Base-by-base conservation (phyloP, 31 red algal species). In the Odonthalia washingtoniensis region DNA sequence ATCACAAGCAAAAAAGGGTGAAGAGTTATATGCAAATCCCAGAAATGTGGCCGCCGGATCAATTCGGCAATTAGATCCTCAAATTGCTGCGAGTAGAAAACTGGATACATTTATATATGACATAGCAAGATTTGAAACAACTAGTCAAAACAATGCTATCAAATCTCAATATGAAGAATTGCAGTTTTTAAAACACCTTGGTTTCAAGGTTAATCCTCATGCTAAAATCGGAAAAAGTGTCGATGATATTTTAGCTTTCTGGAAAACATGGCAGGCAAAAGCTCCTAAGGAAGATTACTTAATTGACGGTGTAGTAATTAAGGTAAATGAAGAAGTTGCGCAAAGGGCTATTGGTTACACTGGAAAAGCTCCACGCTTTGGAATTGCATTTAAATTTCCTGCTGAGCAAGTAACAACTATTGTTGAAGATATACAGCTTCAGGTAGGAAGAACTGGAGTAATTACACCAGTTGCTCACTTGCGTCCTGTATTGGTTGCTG, bases 391-490 rank as follows among this genome's bases (percentile, higher is more conserved):
- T 70, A 97, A 97, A 67, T 94, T 97, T 81, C 40, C 87, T 30
- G 88, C 91, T 16, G 80, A 89, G 40, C 64, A 66, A 1, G 74
- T 65, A 39, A 79, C 90, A 1, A 97, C 95, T 41, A 63, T 32
- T 49, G 39, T 97, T 33, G 64, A 77, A 18, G 91, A 89, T 57
- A 80, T 97, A 24, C 72, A 61, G 1, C 80, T 94, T 75, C 95
- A 97, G 57, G 91, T 97, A 42, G 87, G 83, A 16, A 82, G 95
- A 16, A 84, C 49, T 12, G 95, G 95, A 26, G 77, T 94, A 32
- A 90, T 97, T 65, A 97, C 95, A 16, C 95, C 95, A 62, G 95
- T 97, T 31, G 95, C 95, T 21, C 40, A 86, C 45, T 77, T 97
- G 37, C 74, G 78, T 32, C 95, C 95, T 35, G 91, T 94, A 4